phyloP scores from a whole-genome alignment of 306 rosid genomes.

The Glycine tomentella region DNA sequence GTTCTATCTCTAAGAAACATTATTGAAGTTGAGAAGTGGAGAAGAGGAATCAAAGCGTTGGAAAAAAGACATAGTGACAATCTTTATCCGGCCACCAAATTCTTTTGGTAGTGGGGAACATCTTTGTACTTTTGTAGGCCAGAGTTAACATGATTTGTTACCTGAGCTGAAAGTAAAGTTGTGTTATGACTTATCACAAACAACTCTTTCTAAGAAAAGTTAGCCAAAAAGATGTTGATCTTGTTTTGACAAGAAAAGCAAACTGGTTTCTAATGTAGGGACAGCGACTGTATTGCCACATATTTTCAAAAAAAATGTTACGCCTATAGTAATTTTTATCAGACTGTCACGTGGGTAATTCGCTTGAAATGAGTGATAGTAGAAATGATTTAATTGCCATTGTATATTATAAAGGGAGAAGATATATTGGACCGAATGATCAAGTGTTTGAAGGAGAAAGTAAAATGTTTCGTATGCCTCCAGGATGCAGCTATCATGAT shows the following conservation, averaged over 20 bases:
- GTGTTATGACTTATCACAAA: constrained; percentile 40
- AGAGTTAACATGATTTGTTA: constrained; percentile 51
- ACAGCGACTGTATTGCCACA: too few relatives aligned
- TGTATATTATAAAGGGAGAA: too few relatives aligned
- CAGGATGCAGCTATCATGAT: too few relatives aligned
- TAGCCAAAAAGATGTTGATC: constrained; percentile 25
- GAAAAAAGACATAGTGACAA: constrained; percentile 27
- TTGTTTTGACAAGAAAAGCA: constrained; percentile 47
- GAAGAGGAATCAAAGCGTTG: background rate
- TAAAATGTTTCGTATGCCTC: too few relatives aligned
- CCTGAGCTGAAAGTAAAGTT: constrained; percentile 44
- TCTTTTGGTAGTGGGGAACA: constrained; percentile 55
- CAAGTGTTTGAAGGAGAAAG: too few relatives aligned
- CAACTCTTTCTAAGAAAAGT: background rate
- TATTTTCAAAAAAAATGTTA: too few relatives aligned
- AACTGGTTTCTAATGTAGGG: constrained; percentile 31
- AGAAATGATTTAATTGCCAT: too few relatives aligned
- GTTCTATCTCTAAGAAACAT: constrained; percentile 18
- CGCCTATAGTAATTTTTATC: too few relatives aligned
- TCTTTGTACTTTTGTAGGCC: constrained; percentile 47
- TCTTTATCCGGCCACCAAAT: constrained; percentile 29
- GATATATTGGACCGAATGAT: too few relatives aligned
- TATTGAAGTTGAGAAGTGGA: constrained; percentile 14
- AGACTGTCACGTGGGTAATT: too few relatives aligned
- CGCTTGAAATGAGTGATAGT: too few relatives aligned